A percentile compares a stretch with the other conserved stretches of the same genome.
These are phyloP conservation scores for Amanita exitialis DNA, from an alignment of 768 basidiomycete species.

Conservation along the genomic window DNA sequence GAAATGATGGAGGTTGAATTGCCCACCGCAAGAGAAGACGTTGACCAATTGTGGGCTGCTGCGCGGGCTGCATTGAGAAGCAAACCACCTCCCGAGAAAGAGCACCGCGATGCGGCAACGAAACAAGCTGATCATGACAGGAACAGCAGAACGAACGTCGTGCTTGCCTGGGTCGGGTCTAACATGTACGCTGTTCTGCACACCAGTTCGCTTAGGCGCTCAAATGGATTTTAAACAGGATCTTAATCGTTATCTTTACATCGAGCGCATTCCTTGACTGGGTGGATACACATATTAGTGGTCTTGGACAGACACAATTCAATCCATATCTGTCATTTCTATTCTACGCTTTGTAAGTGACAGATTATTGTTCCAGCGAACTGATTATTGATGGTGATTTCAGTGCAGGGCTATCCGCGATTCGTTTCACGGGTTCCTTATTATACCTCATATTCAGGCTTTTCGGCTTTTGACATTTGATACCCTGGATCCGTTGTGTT, in stretches of 20 bases:
- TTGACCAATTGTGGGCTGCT: conserved; percentile 80
- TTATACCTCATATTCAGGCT: conserved; percentile 73
- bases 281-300: conserved; percentile 49
- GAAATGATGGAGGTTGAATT: conserved; percentile 82
- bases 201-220: conserved; percentile 2
- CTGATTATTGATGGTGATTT: not conserved
- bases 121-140: conserved; percentile 85
- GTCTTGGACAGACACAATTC: conserved; percentile 46
- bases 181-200: conserved; percentile 52
- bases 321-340: conserved; percentile 87
- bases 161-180: conserved; percentile 72
- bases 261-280: conserved; percentile 68
- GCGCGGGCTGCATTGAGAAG: conserved; percentile 59
- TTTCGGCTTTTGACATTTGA: not conserved
- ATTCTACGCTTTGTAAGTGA: conserved; percentile 48
- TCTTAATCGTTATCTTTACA: conserved; percentile 69
- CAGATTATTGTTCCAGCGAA: not conserved
- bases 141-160: conserved; percentile 78
- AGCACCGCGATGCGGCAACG: conserved; percentile 79
- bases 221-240: conserved; percentile 22
- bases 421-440: conserved; percentile 73
- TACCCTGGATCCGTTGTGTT: not conserved
- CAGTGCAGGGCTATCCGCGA: conserved; percentile 70
- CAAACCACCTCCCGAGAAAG: conserved; percentile 62
- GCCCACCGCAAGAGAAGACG: conserved; percentile 74